phyloP scores from a whole-genome alignment of 78 protist genomes.

The Salpingoeca rosetta region DNA sequence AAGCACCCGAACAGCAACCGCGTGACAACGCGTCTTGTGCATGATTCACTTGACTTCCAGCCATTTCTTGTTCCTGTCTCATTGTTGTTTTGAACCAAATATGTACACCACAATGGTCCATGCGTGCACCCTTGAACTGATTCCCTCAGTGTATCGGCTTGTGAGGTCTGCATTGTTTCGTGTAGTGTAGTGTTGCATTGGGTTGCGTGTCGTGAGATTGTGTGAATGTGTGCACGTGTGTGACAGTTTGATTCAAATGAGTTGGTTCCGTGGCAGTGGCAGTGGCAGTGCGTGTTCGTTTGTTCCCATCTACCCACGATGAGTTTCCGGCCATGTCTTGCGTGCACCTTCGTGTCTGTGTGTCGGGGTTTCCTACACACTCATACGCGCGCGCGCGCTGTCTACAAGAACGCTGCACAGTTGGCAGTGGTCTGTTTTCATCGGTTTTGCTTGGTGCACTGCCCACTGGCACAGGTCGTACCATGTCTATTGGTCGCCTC shows the following conservation, averaged over 20 bases:
- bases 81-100: background rate
- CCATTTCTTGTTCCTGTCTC: background rate
- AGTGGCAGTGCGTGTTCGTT: too few relatives aligned
- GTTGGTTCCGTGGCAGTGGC: too few relatives aligned
- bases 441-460: too few relatives aligned
- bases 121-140: background rate
- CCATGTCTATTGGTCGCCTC: too few relatives aligned
- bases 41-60: background rate
- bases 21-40: too few relatives aligned
- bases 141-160: too few relatives aligned
- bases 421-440: too few relatives aligned
- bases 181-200: background rate
- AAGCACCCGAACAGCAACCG: too few relatives aligned
- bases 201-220: background rate
- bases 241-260: background rate
- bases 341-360: too few relatives aligned
- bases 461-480: too few relatives aligned
- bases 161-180: background rate
- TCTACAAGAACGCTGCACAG: background rate
- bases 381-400: background rate
- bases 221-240: background rate
- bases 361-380: background rate
- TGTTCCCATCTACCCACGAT: too few relatives aligned
- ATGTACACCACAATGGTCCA: background rate
- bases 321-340: too few relatives aligned